These are phyloP conservation scores for Albophoma yamanashiensis DNA, from an alignment of 2,329 filamentous ascomycete species.

Conservation along the genomic window DNA sequence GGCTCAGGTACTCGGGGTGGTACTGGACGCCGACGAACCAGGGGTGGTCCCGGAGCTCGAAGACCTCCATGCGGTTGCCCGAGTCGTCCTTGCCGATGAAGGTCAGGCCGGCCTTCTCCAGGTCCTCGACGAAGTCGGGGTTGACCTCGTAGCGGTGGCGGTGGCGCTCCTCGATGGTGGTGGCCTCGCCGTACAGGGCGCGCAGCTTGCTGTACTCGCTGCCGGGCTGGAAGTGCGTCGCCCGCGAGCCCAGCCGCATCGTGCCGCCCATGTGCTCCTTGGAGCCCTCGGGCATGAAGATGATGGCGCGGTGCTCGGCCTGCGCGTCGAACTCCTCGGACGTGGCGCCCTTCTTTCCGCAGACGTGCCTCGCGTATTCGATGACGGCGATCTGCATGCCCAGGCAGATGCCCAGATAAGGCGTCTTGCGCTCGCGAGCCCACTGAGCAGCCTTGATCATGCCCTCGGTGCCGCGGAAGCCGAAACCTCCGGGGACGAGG, in stretches of 20 bases:
- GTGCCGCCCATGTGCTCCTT: conserved; percentile 62
- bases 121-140: conserved; percentile 58
- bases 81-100: conserved; percentile 74
- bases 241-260: conserved; percentile 72
- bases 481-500: conserved; percentile 68
- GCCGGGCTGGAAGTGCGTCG: conserved; percentile 63
- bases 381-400: conserved; percentile 91
- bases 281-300: conserved; percentile 78
- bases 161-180: conserved; percentile 60
- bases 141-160: conserved; percentile 89
- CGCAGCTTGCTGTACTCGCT: conserved; percentile 73
- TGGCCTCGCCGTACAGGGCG: conserved; percentile 54
- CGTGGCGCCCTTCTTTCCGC: conserved; percentile 45
- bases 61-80: conserved; percentile 70
- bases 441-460: conserved; percentile 85
- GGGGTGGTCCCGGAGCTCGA: conserved; percentile 74
- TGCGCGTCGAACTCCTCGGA: conserved; percentile 44
- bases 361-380: conserved; percentile 72
- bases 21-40: conserved; percentile 80
- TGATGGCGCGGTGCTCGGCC: conserved; percentile 60
- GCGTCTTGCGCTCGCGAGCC: conserved; percentile 70
- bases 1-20: conserved; percentile 76
- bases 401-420: conserved; percentile 83
- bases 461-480: conserved; percentile 70
- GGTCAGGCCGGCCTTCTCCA: conserved; percentile 58